A percentile compares a stretch with the other conserved stretches of the same genome.
Evolutionary conservation across 306 rosid genomes (phyloP).

Genomic region (Geum urbanum): DNA sequence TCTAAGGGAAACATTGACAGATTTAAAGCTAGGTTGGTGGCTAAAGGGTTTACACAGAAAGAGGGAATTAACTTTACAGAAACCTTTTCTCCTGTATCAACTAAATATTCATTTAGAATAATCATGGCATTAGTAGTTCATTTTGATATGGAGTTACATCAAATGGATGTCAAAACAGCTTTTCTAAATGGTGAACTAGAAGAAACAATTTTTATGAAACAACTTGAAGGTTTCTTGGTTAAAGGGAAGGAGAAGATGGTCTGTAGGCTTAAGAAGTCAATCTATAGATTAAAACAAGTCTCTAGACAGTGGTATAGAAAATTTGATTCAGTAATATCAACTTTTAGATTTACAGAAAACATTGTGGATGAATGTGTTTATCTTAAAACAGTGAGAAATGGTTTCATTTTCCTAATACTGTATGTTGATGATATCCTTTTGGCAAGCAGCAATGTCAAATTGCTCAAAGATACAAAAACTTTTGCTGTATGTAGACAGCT

Average conservation of each 20-base stretch:
- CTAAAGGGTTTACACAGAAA: too few species aligned
- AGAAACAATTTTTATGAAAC: neutral
- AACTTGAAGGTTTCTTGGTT: neutral
- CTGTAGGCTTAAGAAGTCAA: neutral
- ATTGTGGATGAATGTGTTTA: neutral
- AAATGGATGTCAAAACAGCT: neutral
- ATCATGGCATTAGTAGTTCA: neutral
- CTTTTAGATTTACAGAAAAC: neutral
- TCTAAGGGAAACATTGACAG: too few species aligned
- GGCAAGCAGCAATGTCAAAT: too few species aligned
- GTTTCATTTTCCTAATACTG: neutral
- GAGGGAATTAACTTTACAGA: too few species aligned
- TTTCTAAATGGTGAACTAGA: neutral
- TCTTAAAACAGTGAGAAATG: neutral
- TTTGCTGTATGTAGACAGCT: too few species aligned
- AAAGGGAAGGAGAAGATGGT: neutral
- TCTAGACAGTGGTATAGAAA: neutral
- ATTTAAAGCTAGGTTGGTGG: too few species aligned
- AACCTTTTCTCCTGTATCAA: too few species aligned
- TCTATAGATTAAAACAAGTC: neutral
- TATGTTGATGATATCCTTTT: neutral
- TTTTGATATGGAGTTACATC: neutral
- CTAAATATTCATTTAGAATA: neutral
- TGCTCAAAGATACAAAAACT: too few species aligned
- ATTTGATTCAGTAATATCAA: neutral